Conservation (phyloP, 208 protist species). For the Leishmania braziliensis region DNA sequence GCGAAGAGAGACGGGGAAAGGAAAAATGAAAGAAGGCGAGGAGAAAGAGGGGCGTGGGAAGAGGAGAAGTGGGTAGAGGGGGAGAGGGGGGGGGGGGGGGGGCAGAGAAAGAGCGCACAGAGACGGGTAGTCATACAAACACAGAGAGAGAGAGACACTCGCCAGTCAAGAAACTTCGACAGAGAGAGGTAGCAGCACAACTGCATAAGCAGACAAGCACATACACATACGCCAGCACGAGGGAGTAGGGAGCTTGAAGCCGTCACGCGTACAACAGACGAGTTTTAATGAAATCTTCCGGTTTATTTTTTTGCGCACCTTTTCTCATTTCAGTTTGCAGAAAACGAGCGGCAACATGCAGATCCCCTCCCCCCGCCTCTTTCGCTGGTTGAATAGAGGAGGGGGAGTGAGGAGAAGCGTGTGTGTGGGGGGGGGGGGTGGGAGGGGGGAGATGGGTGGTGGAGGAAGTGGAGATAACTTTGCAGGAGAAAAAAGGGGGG, state of each 20-base stretch:
- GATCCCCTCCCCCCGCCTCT: not conserved
- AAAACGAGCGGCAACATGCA: too few species aligned
- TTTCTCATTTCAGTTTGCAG: not conserved
- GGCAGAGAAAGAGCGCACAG: not conserved
- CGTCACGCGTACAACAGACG: not conserved
- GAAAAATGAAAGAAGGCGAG: not conserved
- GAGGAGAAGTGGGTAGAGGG: not conserved
- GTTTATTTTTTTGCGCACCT: not conserved
- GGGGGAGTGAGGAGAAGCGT: not conserved
- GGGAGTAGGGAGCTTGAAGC: not conserved
- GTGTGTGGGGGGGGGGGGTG: not conserved
- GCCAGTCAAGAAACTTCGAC: not conserved
- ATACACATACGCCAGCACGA: not conserved
- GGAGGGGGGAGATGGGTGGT: not conserved
- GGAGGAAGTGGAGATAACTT: not conserved
- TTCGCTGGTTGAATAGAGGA: conserved; percentile 7
- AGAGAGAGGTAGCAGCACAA: not conserved
- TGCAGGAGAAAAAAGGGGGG: not conserved
- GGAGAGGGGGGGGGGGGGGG: not conserved
- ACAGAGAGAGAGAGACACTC: not conserved
- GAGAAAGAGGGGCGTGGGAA: not conserved
- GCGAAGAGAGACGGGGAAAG: not conserved
- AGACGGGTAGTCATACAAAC: not conserved
- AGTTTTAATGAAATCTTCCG: not conserved
- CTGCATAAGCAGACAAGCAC: not conserved